phyloP scores from a whole-genome alignment of 495 filamentous ascomycete species.

The Haplographium delicatum region DNA sequence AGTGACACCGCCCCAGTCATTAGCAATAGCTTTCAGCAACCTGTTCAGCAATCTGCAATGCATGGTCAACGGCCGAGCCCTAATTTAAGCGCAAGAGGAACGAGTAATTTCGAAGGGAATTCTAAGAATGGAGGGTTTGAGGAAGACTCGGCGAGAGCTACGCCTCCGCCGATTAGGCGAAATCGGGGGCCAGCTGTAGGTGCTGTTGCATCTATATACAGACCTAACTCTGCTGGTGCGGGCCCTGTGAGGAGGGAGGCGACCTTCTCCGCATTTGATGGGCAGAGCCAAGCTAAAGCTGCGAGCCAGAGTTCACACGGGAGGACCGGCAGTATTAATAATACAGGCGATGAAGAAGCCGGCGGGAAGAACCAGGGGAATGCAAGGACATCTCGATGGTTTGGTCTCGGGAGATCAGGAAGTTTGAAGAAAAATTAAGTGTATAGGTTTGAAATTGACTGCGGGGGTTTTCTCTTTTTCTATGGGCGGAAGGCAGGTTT shows the following conservation, averaged over 20 bases:
- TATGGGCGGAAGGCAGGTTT: no score
- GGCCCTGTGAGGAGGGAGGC: background rate
- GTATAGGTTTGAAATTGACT: no score
- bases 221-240: slow-evolving; percentile 17
- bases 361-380: no score
- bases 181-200: slow-evolving; percentile 3
- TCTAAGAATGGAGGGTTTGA: background rate
- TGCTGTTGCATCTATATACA: background rate
- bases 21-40: no score
- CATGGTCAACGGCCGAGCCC: background rate
- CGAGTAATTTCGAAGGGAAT: slow-evolving; percentile 6
- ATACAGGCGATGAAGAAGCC: no score
- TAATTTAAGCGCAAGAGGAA: background rate
- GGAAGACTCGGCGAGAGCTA: slow-evolving; percentile 16
- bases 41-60: background rate
- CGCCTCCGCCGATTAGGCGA: slow-evolving; percentile 23
- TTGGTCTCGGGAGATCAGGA: no score
- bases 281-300: background rate
- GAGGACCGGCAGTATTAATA: no score
- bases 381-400: no score
- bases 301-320: background rate
- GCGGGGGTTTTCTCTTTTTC: no score
- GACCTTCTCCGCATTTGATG: slow-evolving; percentile 1
- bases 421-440: no score
- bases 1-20: background rate